phyloP scores from a whole-genome alignment of 495 filamentous ascomycete species.

The Aspergillus mulundensis region DNA sequence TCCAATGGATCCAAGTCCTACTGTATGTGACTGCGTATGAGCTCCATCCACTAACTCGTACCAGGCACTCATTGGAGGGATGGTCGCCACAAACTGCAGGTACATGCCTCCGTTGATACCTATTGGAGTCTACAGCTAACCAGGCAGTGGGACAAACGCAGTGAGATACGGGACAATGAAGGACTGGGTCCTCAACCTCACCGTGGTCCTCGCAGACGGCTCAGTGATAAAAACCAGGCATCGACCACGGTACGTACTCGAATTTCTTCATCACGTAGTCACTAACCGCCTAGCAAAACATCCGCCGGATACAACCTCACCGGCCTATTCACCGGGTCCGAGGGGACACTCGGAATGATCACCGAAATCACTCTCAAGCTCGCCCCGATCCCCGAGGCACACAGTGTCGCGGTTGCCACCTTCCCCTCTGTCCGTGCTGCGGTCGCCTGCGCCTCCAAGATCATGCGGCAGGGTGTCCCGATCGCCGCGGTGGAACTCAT shows the following conservation, averaged over 20 bases:
- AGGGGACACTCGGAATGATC: constrained; percentile 79
- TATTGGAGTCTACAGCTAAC: constrained; percentile 61
- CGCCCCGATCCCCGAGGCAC: constrained; percentile 64
- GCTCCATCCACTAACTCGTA: neutral
- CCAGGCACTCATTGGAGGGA: constrained; percentile 44
- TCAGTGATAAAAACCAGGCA: constrained; percentile 70
- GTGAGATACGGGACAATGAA: no score
- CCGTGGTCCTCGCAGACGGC: constrained; percentile 70
- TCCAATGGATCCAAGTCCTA: constrained; percentile 63
- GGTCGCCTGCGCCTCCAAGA: constrained; percentile 66
- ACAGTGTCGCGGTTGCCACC: constrained; percentile 70
- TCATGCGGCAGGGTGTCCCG: constrained; percentile 70
- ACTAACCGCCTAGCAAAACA: constrained; percentile 48
- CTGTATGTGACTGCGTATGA: constrained; percentile 48
- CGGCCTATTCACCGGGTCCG: constrained; percentile 72
- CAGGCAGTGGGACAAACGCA: constrained; percentile 32
- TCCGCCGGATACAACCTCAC: constrained; percentile 81
- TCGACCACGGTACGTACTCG: constrained; percentile 17
- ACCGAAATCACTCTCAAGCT: constrained; percentile 78
- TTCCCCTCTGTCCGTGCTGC: constrained; percentile 69
- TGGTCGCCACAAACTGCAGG: constrained; percentile 63
- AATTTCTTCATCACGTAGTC: neutral
- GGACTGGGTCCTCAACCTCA: no score
- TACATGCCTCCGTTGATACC: neutral
- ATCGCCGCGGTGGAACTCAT: constrained; percentile 80